Evolutionary conservation across 208 protist species (phyloP), one percentile per base, ranked within the genome.

Genomic region (Leishmania guyanensis): DNA sequence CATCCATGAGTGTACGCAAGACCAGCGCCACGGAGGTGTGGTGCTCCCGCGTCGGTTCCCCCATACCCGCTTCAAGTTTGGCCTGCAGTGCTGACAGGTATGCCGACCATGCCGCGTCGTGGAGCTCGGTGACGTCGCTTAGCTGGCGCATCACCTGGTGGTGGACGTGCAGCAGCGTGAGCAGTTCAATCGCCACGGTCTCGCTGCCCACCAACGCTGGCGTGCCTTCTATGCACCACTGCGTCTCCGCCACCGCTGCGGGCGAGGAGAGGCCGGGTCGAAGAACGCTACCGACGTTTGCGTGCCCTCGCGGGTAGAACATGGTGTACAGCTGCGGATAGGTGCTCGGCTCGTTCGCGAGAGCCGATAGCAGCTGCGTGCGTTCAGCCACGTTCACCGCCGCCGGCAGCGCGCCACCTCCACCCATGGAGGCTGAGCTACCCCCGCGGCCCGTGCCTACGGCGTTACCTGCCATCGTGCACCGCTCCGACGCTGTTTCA

Each of bases 291-390:
- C 29, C 60, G 29, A 33, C 74, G 36, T 66, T 65, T 5, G 64
- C 46, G 64, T 83, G 78, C 20, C 74, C 66, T 60, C 36, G 33
- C 20, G 50, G 60, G 69, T 82, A 79, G 62, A 84, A 84, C 43
- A 85, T n/a, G 43, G 68, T 36, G 81, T 83, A 74, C 4, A 88
- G 85, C 53, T 85, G 79, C 64, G 85, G 85, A 70, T 84, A 85
- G 3, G 48, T 51, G 10, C 56, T 54, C 0, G 77, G 64, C 4
- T 79, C 80, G 54, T 69, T 77, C 8, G 69, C 56, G 36, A 85
- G 29, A 9, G 62, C 54, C 17, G 81, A 75, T 12, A 88, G 48
- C 48, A 88, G 70, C 43, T 77, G 36, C 53, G 81, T 48, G 36
- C 81, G 85, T 53, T 88, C 81, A 4, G 73, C 77, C 64, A 60